phyloP scores from a whole-genome alignment of 257 asterid genomes.

The Solanum dulcamara region DNA sequence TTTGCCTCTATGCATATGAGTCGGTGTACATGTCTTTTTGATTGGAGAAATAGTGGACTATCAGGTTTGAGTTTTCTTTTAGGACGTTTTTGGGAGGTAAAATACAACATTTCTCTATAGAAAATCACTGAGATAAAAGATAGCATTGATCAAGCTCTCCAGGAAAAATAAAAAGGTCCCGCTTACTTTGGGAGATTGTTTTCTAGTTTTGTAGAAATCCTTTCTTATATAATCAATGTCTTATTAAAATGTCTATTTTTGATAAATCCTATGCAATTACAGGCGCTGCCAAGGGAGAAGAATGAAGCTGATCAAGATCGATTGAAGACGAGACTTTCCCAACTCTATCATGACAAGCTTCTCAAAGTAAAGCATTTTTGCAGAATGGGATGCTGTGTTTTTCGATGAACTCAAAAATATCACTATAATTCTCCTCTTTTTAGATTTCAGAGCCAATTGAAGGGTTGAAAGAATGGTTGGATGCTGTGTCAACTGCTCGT shows the following conservation, averaged over 20 bases:
- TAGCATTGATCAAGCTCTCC: background rate
- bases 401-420: background rate
- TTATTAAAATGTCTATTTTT: background rate
- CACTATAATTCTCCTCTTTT: background rate
- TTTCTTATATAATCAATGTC: background rate
- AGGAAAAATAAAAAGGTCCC: background rate
- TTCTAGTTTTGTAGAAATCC: background rate
- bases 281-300: conserved; percentile 63
- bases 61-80: background rate
- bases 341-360: conserved; percentile 63
- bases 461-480: conserved; percentile 93
- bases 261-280: conserved; percentile 3
- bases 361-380: conserved; percentile 34
- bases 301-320: conserved; percentile 47
- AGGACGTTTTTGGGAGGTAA: background rate
- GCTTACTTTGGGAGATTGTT: background rate
- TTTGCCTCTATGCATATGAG: background rate
- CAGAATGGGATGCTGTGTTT: background rate
- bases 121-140: background rate
- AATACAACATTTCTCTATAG: no score
- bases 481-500: conserved; percentile 75
- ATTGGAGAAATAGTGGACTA: background rate
- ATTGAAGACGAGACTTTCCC: conserved; percentile 63
- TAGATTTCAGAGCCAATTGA: conserved; percentile 77
- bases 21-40: background rate